Evolutionary conservation across 768 basidiomycete species (phyloP).

Genomic region (Phanerochaete carnosa): DNA sequence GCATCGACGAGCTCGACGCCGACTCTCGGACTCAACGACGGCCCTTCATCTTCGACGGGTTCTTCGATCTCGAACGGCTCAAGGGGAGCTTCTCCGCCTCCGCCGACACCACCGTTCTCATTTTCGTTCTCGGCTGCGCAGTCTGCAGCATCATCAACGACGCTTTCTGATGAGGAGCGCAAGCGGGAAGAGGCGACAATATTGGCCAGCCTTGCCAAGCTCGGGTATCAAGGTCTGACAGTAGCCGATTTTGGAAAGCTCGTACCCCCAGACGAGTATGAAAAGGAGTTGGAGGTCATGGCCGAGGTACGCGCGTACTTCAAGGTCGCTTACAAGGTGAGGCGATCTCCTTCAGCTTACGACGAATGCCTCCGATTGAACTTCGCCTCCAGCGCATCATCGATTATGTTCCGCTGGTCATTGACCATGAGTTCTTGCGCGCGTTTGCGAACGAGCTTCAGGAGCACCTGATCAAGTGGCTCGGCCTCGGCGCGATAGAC

Average conservation of each 20-base stretch:
- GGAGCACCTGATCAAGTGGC: constrained; percentile 19
- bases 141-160: background rate
- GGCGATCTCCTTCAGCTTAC: background rate
- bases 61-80: too few species aligned
- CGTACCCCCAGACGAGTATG: constrained; percentile 40
- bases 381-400: constrained; percentile 31
- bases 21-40: too few species aligned
- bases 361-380: constrained; percentile 18
- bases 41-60: too few species aligned
- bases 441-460: constrained; percentile 22
- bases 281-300: constrained; percentile 61
- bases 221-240: constrained; percentile 13
- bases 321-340: constrained; percentile 45
- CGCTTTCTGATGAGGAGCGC: background rate
- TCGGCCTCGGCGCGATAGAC: constrained; percentile 20
- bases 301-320: constrained; percentile 71
- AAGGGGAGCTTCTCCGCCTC: too few species aligned
- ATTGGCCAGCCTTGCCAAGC: constrained; percentile 11
- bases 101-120: too few species aligned
- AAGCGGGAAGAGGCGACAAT: background rate
- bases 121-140: background rate
- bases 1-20: too few species aligned
- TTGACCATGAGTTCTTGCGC: constrained; percentile 47
- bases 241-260: constrained; percentile 20
- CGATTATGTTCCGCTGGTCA: constrained; percentile 39